Evolutionary conservation across 305 asterid genomes (phyloP).

Genomic region (Monarda citriodora): DNA sequence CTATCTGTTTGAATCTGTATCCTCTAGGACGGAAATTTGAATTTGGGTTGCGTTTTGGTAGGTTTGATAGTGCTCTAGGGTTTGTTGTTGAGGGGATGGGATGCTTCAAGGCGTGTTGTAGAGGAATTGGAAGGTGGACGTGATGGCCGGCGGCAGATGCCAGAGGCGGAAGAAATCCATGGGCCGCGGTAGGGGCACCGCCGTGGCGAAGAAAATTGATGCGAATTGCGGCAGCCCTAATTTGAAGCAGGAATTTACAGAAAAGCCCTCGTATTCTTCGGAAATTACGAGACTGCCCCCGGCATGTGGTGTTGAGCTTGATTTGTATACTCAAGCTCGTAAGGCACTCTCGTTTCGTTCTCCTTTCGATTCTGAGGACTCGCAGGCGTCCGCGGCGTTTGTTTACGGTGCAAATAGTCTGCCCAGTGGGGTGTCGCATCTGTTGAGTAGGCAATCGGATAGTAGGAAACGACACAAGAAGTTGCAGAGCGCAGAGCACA

Average conservation of each 20-base stretch:
- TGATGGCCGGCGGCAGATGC: conserved; percentile 73
- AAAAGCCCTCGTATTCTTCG: conserved; percentile 52
- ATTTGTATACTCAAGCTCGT: conserved; percentile 75
- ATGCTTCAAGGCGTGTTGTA: conserved; percentile 44
- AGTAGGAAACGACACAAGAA: conserved; percentile 80
- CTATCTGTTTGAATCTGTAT: conserved; percentile 20
- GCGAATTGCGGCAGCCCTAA: conserved; percentile 41
- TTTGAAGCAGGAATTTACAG: conserved; percentile 46
- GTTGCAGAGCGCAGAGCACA: conserved; percentile 71
- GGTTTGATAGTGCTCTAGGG: conserved; percentile 30
- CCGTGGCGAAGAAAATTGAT: conserved; percentile 40
- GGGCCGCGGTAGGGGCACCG: conserved; percentile 68
- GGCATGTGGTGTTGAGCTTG: conserved; percentile 35
- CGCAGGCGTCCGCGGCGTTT: conserved; percentile 44
- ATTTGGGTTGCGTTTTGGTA: conserved; percentile 19
- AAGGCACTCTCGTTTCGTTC: conserved; percentile 76
- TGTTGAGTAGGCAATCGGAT: conserved; percentile 68
- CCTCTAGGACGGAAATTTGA: conserved; percentile 18
- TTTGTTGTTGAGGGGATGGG: conserved; percentile 47
- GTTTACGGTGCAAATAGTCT: conserved; percentile 40
- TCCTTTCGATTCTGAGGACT: conserved; percentile 74
- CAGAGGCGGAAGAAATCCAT: conserved; percentile 61
- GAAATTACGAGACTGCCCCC: conserved; percentile 55
- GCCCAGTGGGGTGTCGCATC: conserved; percentile 69
- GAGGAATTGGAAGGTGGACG: conserved; percentile 49